phyloP scores from a whole-genome alignment of 2,329 filamentous ascomycete genomes.

The Trematosphaeria pertusa region DNA sequence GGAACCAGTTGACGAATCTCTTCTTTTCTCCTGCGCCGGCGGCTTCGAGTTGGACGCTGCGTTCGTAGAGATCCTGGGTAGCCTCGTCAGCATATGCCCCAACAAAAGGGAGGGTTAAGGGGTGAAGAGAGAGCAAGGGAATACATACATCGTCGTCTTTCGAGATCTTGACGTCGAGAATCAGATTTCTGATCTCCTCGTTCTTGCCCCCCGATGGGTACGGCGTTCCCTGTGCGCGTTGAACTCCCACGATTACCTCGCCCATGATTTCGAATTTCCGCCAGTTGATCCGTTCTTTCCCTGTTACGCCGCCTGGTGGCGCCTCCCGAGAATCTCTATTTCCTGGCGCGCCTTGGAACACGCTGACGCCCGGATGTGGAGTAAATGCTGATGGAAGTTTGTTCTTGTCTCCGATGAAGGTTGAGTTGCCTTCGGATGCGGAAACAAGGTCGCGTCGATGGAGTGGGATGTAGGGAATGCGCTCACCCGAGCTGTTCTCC shows the following conservation, averaged over 20 bases:
- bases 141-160: constrained; percentile 84
- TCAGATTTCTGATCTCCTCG: constrained; percentile 74
- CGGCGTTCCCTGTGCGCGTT: constrained; percentile 86
- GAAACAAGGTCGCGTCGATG: constrained; percentile 89
- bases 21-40: constrained; percentile 55
- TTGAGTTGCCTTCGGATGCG: constrained; percentile 90
- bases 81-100: constrained; percentile 12
- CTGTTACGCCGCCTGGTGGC: constrained; percentile 43
- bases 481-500: constrained; percentile 89
- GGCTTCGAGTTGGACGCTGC: constrained; percentile 61
- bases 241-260: constrained; percentile 87
- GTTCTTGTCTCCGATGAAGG: constrained; percentile 71
- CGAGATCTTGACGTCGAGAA: constrained; percentile 81
- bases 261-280: constrained; percentile 97
- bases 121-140: not conserved
- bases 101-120: not conserved
- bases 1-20: constrained; percentile 56
- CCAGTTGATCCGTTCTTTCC: constrained; percentile 84
- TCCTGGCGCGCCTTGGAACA: constrained; percentile 37
- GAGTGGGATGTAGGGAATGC: constrained; percentile 92
- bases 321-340: constrained; percentile 51
- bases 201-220: constrained; percentile 76
- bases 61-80: constrained; percentile 64
- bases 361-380: constrained; percentile 45
- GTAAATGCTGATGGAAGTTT: constrained; percentile 34